Evolutionary conservation across 2,329 filamentous ascomycete species (phyloP).

Genomic region (Calonectria pseudoreteaudii): DNA sequence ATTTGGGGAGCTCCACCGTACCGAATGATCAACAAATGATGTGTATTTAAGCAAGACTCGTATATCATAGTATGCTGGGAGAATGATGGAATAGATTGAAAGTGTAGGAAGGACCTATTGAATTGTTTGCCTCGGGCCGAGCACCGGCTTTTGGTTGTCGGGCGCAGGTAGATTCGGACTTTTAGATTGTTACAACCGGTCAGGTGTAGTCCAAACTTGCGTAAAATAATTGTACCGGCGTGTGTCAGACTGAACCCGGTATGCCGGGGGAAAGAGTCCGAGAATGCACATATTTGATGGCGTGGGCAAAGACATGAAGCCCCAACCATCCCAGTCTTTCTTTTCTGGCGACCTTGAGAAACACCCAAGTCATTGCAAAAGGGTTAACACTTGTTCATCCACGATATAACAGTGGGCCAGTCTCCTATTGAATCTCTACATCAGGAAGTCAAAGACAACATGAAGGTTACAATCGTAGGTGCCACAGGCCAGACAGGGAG

Average conservation of each 20-base stretch:
- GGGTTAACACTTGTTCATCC: not conserved
- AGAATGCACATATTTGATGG: not conserved
- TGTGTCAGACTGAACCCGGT: not conserved
- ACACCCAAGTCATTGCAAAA: not conserved
- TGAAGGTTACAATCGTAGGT: slow-evolving; percentile 51
- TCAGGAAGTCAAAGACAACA: slow-evolving; percentile 19
- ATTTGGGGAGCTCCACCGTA: not conserved
- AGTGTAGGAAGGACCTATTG: not conserved
- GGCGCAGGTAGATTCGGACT: not conserved
- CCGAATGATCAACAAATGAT: not conserved
- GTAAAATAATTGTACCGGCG: not conserved
- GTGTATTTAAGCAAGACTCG: not conserved
- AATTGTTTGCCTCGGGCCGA: not conserved
- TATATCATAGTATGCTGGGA: not conserved
- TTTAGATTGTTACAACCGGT: not conserved
- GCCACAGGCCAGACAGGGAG: slow-evolving; percentile 56
- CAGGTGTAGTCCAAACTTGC: too few relatives aligned
- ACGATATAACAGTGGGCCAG: not conserved
- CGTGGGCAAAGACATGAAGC: not conserved
- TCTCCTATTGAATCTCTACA: not conserved
- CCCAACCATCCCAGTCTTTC: not conserved
- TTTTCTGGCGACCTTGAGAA: not conserved
- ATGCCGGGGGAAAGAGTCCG: too few relatives aligned
- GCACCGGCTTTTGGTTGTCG: not conserved
- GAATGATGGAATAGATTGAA: not conserved